phyloP scores from a whole-genome alignment of 306 rosid species.

The Mimosa bimucronata region DNA sequence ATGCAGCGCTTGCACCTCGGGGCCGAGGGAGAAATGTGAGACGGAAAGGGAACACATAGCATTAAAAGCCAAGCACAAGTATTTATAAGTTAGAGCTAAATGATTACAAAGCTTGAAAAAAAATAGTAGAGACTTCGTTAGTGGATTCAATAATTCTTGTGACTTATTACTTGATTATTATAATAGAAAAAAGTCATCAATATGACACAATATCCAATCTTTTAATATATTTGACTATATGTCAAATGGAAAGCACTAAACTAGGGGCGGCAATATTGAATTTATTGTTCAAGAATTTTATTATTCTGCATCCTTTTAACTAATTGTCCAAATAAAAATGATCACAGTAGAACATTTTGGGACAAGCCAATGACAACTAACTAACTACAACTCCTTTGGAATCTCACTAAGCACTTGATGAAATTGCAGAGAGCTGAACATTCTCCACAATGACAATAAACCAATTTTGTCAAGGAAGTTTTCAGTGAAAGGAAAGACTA shows the following conservation, averaged over 20 bases:
- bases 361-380: neutral
- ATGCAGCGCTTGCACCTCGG: no score
- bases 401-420: neutral
- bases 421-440: no score
- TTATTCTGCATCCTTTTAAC: neutral
- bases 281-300: neutral
- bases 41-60: no score
- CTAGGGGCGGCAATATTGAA: neutral
- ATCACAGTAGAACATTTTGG: neutral
- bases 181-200: neutral
- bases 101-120: no score
- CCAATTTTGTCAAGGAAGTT: neutral
- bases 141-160: no score
- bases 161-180: no score
- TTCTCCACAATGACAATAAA: no score
- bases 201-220: neutral
- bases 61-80: no score
- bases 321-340: neutral
- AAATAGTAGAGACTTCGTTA: no score
- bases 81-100: no score
- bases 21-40: no score
- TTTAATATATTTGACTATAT: neutral
- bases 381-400: neutral
- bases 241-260: neutral
- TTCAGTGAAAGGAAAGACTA: neutral